These are phyloP conservation scores for Aspergillus sojae DNA, from an alignment of 2,329 filamentous ascomycete species.

Conservation along the genomic window DNA sequence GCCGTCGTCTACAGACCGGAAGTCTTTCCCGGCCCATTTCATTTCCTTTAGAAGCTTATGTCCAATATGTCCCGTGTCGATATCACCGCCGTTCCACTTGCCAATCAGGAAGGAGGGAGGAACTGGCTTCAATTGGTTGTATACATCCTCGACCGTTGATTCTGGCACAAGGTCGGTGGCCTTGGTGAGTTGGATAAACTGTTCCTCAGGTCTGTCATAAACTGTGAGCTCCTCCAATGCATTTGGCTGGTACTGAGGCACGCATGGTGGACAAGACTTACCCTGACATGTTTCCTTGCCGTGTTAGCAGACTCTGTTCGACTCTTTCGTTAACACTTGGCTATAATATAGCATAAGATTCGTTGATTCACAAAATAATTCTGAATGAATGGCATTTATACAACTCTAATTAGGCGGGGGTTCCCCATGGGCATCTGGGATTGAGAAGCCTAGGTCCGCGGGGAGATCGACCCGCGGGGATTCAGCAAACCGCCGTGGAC, in stretches of 20 bases:
- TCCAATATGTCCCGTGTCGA: neutral
- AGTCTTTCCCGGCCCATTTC: neutral
- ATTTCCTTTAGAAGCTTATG: neutral
- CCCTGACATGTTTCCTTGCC: neutral
- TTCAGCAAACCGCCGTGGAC: neutral
- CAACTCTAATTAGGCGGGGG: neutral
- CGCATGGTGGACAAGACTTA: neutral
- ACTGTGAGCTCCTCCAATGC: neutral
- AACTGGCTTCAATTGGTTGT: neutral
- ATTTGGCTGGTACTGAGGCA: neutral
- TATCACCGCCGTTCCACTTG: neutral
- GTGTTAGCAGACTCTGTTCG: neutral
- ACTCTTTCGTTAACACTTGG: neutral
- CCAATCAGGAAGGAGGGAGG: neutral
- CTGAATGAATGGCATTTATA: neutral
- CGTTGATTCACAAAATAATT: neutral
- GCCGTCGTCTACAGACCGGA: neutral
- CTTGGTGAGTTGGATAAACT: neutral
- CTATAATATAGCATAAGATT: accelerated
- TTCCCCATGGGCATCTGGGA: neutral
- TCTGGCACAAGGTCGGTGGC: neutral
- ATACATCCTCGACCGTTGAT: neutral
- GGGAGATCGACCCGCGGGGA: neutral
- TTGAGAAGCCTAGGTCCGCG: neutral
- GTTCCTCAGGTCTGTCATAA: neutral